Evolutionary conservation across 2,329 filamentous ascomycete genomes (phyloP).

Genomic region (Colletotrichum musae): DNA sequence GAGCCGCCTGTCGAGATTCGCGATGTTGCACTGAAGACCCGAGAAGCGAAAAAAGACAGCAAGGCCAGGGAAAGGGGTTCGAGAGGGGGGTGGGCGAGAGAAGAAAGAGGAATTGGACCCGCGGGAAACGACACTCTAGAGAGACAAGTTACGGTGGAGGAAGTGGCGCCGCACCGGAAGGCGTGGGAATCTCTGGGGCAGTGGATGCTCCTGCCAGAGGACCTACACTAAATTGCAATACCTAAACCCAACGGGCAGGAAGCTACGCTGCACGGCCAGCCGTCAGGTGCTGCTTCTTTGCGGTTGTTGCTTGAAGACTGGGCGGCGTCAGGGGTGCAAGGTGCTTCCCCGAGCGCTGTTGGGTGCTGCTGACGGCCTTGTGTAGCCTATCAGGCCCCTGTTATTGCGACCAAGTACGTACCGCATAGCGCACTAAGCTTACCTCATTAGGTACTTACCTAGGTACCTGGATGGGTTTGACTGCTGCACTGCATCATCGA

Average conservation of each 20-base stretch:
- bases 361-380: neutral
- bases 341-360: slow-evolving; percentile 24
- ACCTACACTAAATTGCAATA: neutral
- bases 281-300: slow-evolving; percentile 17
- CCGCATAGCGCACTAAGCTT: slow-evolving; percentile 9
- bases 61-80: slow-evolving; percentile 38
- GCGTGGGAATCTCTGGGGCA: slow-evolving; percentile 27
- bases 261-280: slow-evolving; percentile 20
- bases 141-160: slow-evolving; percentile 16
- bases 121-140: slow-evolving; percentile 31
- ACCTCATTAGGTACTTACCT: neutral
- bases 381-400: slow-evolving; percentile 17
- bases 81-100: slow-evolving; percentile 3
- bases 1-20: neutral
- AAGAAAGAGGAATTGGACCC: too few species aligned
- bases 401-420: slow-evolving; percentile 19
- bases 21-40: slow-evolving; percentile 34
- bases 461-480: neutral
- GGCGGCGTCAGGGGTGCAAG: slow-evolving; percentile 35
- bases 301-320: slow-evolving; percentile 24
- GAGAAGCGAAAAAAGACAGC: slow-evolving; percentile 9
- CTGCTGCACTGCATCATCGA: slow-evolving; percentile 38
- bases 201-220: slow-evolving; percentile 23
- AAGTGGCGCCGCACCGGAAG: slow-evolving; percentile 33
- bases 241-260: slow-evolving; percentile 20